Percentiles rank a stretch among this genome's conserved stretches.
These are phyloP conservation scores for Fusarium foetens DNA, from an alignment of 2,329 filamentous ascomycete species.

Conservation along the genomic window DNA sequence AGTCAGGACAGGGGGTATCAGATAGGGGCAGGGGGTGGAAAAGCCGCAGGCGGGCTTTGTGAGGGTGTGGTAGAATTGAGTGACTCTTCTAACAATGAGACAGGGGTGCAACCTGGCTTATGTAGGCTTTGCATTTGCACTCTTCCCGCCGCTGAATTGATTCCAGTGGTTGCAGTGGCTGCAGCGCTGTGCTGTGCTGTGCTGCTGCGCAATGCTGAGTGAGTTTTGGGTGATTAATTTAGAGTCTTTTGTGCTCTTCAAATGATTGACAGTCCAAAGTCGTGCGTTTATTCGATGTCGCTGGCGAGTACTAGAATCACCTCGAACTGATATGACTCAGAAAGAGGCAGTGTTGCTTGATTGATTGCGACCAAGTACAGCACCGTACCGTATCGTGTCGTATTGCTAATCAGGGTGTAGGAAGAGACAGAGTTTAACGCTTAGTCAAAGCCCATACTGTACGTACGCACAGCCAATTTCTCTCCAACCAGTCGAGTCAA, in stretches of 20 bases:
- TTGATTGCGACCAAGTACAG: neutral
- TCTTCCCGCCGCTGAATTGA: slow-evolving; percentile 16
- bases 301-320: slow-evolving; percentile 19
- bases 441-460: slow-evolving; percentile 40
- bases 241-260: neutral
- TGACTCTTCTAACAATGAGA: slow-evolving; percentile 6
- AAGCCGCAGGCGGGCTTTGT: slow-evolving; percentile 2
- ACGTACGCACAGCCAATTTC: slow-evolving; percentile 23
- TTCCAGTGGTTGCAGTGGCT: slow-evolving; percentile 3
- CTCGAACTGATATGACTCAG: slow-evolving; percentile 24
- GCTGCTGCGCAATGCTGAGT: slow-evolving; percentile 5
- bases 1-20: slow-evolving; percentile 3
- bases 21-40: slow-evolving; percentile 32
- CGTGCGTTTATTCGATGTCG: neutral
- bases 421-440: slow-evolving; percentile 18
- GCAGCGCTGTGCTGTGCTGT: neutral
- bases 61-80: slow-evolving; percentile 23
- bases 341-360: slow-evolving; percentile 34
- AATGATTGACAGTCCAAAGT: neutral
- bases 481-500: slow-evolving; percentile 33
- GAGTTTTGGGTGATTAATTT: slow-evolving; percentile 4
- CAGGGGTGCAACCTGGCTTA: slow-evolving; percentile 27
- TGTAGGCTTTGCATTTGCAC: slow-evolving; percentile 33
- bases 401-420: slow-evolving; percentile 40
- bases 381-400: neutral